A percentile compares a stretch with the other conserved stretches of the same genome.
Evolutionary conservation across 805 yeast genomes (phyloP).

Genomic region (Yarrowia sp.): DNA sequence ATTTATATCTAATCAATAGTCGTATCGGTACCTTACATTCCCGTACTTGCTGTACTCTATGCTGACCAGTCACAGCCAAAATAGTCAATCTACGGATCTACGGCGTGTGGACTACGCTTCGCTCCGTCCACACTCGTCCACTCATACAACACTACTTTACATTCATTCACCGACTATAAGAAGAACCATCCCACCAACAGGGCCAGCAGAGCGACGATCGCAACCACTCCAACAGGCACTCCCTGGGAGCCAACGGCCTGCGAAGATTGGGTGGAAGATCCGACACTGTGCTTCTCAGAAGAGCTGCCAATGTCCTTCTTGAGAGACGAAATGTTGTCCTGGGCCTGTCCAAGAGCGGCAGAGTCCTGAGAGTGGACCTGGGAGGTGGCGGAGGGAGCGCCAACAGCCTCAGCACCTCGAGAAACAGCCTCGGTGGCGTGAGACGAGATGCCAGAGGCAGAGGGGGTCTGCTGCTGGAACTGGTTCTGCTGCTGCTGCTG

Average conservation of each 20-base stretch:
- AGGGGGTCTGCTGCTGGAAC: not conserved
- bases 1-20: no score
- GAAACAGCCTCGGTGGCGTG: slow-evolving; percentile 8
- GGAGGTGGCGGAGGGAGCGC: slow-evolving; percentile 1
- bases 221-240: slow-evolving; percentile 55
- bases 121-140: not conserved
- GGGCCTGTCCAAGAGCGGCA: slow-evolving; percentile 23
- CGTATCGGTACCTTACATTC: no score
- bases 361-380: slow-evolving; percentile 24
- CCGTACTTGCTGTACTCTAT: no score
- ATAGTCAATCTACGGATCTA: no score
- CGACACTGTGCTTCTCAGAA: slow-evolving; percentile 40
- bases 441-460: not conserved
- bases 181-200: slow-evolving; percentile 69
- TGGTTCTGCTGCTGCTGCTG: slow-evolving; percentile 30
- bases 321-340: slow-evolving; percentile 29
- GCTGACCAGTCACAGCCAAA: no score
- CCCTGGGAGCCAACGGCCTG: slow-evolving; percentile 38
- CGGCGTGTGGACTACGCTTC: not conserved
- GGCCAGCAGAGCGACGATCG: slow-evolving; percentile 54
- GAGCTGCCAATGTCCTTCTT: slow-evolving; percentile 29
- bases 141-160: slow-evolving; percentile 18
- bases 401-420: not conserved
- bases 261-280: slow-evolving; percentile 48
- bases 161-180: slow-evolving; percentile 43